A percentile compares a stretch with the other conserved stretches of the same genome.
Evolutionary conservation across 352 stramenopile species (phyloP).

Genomic region (Globisporangium perplexum): DNA sequence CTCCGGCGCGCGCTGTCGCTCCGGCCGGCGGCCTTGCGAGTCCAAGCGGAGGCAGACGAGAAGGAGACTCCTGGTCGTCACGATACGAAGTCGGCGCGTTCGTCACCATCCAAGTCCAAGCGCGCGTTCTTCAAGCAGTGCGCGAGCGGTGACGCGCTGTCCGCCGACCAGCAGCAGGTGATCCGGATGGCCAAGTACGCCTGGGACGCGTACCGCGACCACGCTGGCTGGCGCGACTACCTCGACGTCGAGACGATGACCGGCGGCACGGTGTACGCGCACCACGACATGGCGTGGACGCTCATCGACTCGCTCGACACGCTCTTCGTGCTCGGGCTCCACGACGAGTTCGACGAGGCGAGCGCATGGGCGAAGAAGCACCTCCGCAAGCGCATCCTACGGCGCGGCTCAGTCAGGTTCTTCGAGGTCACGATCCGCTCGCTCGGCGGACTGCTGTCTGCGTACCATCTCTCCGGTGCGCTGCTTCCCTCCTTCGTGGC

Average conservation of each 20-base stretch:
- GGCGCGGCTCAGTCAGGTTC: slow-evolving; percentile 37
- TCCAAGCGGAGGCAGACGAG: neutral
- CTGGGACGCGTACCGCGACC: slow-evolving; percentile 41
- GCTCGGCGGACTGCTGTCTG: slow-evolving; percentile 47
- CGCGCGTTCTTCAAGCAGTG: slow-evolving; percentile 22
- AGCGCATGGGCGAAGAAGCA: slow-evolving; percentile 46
- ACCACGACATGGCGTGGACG: slow-evolving; percentile 56
- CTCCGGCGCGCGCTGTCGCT: neutral
- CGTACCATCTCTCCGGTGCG: slow-evolving; percentile 46
- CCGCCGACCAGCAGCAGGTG: slow-evolving; percentile 33
- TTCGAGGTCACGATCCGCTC: slow-evolving; percentile 59
- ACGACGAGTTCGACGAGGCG: slow-evolving; percentile 58
- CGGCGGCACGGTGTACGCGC: slow-evolving; percentile 23
- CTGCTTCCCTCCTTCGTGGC: too few relatives aligned
- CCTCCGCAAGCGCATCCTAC: slow-evolving; percentile 26
- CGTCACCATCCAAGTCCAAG: neutral
- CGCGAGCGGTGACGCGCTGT: slow-evolving; percentile 16
- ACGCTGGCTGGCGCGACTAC: slow-evolving; percentile 31
- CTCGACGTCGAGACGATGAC: slow-evolving; percentile 23
- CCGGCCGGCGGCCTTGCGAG: neutral
- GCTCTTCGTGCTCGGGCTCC: slow-evolving; percentile 52
- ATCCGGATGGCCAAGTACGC: slow-evolving; percentile 51
- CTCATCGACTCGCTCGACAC: slow-evolving; percentile 65
- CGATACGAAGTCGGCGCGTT: neutral
- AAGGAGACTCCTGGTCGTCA: too few relatives aligned